Evolutionary conservation across 192 early-diverging fungal species (phyloP).

Genomic region (Diversispora epigaea): DNA sequence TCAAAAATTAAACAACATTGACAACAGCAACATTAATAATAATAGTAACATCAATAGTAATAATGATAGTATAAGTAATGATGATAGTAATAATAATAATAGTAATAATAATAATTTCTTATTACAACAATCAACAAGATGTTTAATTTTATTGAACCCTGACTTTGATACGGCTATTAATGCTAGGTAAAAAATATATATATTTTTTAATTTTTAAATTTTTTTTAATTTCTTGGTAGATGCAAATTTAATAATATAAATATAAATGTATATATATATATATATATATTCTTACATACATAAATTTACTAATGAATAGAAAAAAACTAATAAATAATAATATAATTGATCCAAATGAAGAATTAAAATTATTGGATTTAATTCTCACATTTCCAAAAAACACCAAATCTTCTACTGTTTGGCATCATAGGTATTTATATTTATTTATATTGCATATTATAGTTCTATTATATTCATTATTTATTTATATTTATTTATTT

Average conservation of each 20-base stretch:
- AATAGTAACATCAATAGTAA: background rate
- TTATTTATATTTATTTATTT: too few relatives aligned
- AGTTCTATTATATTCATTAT: too few relatives aligned
- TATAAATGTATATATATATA: too few relatives aligned
- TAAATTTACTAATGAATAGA: conserved; percentile 15
- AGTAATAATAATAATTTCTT: background rate
- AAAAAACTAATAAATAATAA: conserved; percentile 44
- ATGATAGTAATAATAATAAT: background rate
- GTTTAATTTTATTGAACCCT: conserved; percentile 51
- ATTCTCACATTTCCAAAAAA: conserved; percentile 53
- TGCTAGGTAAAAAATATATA: conserved; percentile 37
- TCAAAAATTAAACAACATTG: too few relatives aligned
- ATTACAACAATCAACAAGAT: conserved; percentile 35
- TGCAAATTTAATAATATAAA: too few relatives aligned
- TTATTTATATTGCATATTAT: too few relatives aligned
- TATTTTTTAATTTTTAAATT: background rate
- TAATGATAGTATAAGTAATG: background rate
- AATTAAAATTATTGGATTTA: conserved; percentile 47
- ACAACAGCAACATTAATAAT: background rate
- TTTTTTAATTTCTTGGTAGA: too few relatives aligned
- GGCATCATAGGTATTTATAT: conserved; percentile 48
- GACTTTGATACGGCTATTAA: conserved; percentile 53
- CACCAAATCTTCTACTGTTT: conserved; percentile 49
- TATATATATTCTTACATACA: background rate
- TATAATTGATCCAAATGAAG: conserved; percentile 33